Conservation (phyloP, 345 rosid species). For the Gossypium ekmanianum region DNA sequence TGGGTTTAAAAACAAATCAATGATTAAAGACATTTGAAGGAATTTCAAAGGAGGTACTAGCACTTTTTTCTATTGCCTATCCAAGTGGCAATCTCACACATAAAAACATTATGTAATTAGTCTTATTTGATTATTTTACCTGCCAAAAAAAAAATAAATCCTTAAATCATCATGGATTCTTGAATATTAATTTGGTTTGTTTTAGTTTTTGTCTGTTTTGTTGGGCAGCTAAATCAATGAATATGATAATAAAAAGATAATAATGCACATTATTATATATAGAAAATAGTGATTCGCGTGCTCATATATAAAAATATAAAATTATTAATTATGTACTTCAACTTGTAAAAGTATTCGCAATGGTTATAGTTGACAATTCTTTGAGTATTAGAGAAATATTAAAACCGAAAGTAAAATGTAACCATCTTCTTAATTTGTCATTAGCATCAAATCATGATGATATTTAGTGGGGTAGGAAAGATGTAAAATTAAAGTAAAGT, state of each 20-base stretch:
- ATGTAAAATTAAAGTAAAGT: conserved; percentile 12
- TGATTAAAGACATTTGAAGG: too few species aligned
- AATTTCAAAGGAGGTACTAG: too few species aligned
- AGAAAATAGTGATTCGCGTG: conserved; percentile 20
- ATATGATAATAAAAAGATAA: background rate
- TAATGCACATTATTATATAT: background rate
- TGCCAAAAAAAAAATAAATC: background rate
- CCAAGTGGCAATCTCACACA: too few species aligned
- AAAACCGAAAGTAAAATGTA: conserved; percentile 21
- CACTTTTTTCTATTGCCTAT: too few species aligned
- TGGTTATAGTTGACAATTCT: too few species aligned
- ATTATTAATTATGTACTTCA: background rate
- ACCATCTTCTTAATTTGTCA: conserved; percentile 14
- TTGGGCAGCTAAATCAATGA: background rate
- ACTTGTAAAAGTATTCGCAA: conserved; percentile 13
- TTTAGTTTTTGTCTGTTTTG: background rate
- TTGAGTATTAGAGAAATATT: conserved; percentile 20
- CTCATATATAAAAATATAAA: background rate
- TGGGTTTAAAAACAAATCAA: too few species aligned
- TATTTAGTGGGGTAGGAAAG: conserved; percentile 27
- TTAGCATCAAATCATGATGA: conserved; percentile 20
- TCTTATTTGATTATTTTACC: too few species aligned
- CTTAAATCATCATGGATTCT: background rate
- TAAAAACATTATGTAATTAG: too few species aligned
- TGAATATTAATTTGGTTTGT: background rate